A percentile compares a stretch with the other conserved stretches of the same genome.
Conservation (phyloP, 1,284 basidiomycete species). For the Coriolopsis trogii region DNA sequence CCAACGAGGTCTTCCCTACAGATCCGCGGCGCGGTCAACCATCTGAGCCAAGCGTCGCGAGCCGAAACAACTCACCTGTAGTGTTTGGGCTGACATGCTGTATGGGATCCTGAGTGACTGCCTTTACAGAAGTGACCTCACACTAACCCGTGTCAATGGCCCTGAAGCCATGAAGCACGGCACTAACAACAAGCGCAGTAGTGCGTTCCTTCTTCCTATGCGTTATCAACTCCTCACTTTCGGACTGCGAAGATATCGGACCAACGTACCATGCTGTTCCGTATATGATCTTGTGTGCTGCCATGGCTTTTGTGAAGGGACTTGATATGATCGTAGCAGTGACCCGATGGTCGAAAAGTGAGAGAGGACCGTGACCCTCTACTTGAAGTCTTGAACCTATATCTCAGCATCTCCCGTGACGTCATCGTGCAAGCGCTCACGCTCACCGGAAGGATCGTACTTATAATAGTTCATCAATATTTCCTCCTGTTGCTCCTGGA, state of each 20-base stretch:
- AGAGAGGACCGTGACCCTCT: not conserved
- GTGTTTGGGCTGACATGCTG: constrained; percentile 78
- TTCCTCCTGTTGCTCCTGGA: too few species aligned
- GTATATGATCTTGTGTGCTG: constrained; percentile 56
- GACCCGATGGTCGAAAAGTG: not conserved
- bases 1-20: constrained; percentile 79
- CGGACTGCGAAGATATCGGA: not conserved
- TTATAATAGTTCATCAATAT: too few species aligned
- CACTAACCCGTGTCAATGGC: constrained; percentile 76
- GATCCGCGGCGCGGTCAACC: not conserved
- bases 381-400: too few species aligned
- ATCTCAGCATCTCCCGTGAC: too few species aligned
- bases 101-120: constrained; percentile 12
- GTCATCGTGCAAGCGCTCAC: too few species aligned
- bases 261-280: constrained; percentile 64
- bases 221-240: not conserved
- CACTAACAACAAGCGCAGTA: constrained; percentile 64
- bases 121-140: not conserved
- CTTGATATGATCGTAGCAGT: not conserved
- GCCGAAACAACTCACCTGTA: constrained; percentile 53
- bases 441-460: too few species aligned
- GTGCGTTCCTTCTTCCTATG: constrained; percentile 77
- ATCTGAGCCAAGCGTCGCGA: not conserved
- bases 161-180: constrained; percentile 74
- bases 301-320: constrained; percentile 9